Evolutionary conservation across 495 filamentous ascomycete species (phyloP).

Genomic region (Penicillium salamii): DNA sequence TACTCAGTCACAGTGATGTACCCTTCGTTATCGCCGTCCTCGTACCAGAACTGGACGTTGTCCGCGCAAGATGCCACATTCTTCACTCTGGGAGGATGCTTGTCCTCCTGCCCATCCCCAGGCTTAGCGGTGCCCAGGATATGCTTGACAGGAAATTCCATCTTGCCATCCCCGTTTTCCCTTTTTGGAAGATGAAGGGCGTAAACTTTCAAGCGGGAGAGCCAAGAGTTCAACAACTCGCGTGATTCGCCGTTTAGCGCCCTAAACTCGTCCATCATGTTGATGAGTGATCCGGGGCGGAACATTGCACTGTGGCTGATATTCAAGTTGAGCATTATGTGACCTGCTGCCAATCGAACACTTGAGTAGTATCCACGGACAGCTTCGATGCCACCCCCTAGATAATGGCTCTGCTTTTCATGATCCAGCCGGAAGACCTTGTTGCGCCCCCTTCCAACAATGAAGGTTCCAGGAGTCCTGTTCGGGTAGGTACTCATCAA

Average conservation of each 20-base stretch:
- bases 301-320: slow-evolving; percentile 45
- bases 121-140: slow-evolving; percentile 14
- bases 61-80: slow-evolving; percentile 6
- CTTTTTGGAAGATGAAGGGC: slow-evolving; percentile 3
- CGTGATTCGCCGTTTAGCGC: not conserved
- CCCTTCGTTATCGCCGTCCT: not conserved
- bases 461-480: slow-evolving; percentile 13
- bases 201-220: slow-evolving; percentile 12
- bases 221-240: slow-evolving; percentile 6
- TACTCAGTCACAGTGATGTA: slow-evolving; percentile 17
- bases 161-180: not conserved
- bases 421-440: slow-evolving; percentile 22
- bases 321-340: slow-evolving; percentile 50
- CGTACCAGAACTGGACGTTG: slow-evolving; percentile 12
- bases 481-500: slow-evolving; percentile 26
- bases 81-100: not conserved
- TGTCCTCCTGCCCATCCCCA: slow-evolving; percentile 1
- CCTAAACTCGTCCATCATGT: slow-evolving; percentile 20
- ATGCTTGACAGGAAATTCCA: not conserved
- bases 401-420: slow-evolving; percentile 21
- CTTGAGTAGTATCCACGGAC: slow-evolving; percentile 48
- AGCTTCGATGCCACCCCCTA: slow-evolving; percentile 32
- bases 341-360: slow-evolving; percentile 36
- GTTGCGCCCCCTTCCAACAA: slow-evolving; percentile 12
- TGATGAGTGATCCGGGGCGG: slow-evolving; percentile 19